Conservation (phyloP, 2,329 filamentous ascomycete species). For the Hypoxylon sp. region DNA sequence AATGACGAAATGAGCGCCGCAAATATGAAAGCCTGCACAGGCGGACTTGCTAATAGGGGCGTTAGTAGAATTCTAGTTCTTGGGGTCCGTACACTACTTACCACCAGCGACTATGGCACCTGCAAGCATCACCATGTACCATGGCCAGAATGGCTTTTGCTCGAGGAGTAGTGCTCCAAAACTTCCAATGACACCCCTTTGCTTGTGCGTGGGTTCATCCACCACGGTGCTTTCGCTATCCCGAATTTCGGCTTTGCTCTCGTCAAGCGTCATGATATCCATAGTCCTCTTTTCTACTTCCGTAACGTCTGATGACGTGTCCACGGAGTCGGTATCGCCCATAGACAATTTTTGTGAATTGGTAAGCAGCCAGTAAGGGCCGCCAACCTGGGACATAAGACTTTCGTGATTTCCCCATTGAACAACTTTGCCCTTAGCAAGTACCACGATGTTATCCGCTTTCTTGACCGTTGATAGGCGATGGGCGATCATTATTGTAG, state of each 20-base stretch:
- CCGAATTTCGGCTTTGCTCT: slow-evolving; percentile 55
- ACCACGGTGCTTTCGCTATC: slow-evolving; percentile 32
- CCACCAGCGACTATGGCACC: slow-evolving; percentile 56
- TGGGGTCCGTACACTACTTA: slow-evolving; percentile 35
- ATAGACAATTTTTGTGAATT: slow-evolving; percentile 71
- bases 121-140: slow-evolving; percentile 52
- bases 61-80: slow-evolving; percentile 1
- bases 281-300: slow-evolving; percentile 57
- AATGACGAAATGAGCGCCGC: slow-evolving; percentile 64
- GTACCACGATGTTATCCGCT: slow-evolving; percentile 60
- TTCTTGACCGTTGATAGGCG: slow-evolving; percentile 68
- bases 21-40: slow-evolving; percentile 70
- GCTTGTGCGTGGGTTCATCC: slow-evolving; percentile 38
- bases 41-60: slow-evolving; percentile 58
- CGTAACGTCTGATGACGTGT: slow-evolving; percentile 52
- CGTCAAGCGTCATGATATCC: slow-evolving; percentile 60
- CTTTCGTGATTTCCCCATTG: slow-evolving; percentile 83
- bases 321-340: slow-evolving; percentile 59
- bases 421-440: slow-evolving; percentile 73
- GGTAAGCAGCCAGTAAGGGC: slow-evolving; percentile 78
- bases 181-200: slow-evolving; percentile 48
- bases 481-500: slow-evolving; percentile 77
- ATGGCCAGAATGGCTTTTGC: slow-evolving; percentile 50
- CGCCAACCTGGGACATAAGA: slow-evolving; percentile 71
- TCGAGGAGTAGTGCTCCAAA: slow-evolving; percentile 52